phyloP scores from a whole-genome alignment of 2,329 filamentous ascomycete genomes.

The Chrysoporthe cubensis region DNA sequence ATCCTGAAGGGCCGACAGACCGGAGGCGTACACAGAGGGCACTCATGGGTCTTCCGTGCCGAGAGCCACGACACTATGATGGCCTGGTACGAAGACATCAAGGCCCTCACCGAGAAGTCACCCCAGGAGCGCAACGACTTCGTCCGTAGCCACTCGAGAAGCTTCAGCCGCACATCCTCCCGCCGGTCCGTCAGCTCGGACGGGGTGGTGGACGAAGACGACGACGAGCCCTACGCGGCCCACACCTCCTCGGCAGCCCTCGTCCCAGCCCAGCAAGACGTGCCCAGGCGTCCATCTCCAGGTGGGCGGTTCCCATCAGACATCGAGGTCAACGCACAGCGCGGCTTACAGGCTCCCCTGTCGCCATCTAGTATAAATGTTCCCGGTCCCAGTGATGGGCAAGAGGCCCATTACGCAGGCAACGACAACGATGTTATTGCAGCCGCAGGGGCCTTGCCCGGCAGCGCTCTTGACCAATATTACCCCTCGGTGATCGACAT shows the following conservation, averaged over 20 bases:
- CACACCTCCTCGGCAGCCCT: conserved; percentile 56
- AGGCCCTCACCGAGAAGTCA: conserved; percentile 83
- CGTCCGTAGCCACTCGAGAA: conserved; percentile 80
- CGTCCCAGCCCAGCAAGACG: conserved; percentile 53
- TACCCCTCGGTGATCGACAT: conserved; percentile 30
- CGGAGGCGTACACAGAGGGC: conserved; percentile 84
- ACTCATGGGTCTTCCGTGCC: conserved; percentile 73
- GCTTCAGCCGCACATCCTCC: conserved; percentile 67
- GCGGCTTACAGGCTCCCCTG: conserved; percentile 78
- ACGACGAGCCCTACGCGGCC: conserved; percentile 65
- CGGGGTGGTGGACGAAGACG: conserved; percentile 75
- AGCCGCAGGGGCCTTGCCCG: conserved; percentile 59
- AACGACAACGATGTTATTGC: conserved; percentile 64
- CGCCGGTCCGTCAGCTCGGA: conserved; percentile 71
- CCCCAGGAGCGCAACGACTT: conserved; percentile 88
- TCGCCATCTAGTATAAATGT: conserved; percentile 85
- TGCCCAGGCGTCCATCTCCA: conserved; percentile 75
- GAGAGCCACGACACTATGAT: conserved; percentile 91
- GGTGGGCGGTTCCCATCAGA: conserved; percentile 97
- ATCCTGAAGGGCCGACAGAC: conserved; percentile 96
- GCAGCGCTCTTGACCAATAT: conserved; percentile 45
- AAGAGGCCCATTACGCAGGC: conserved; percentile 41
- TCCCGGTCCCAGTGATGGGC: conserved; percentile 47
- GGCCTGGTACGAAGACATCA: conserved; percentile 94
- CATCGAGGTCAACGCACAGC: conserved; percentile 76